These are phyloP conservation scores for Iris pallida DNA, from an alignment of 116 monocot species.

Conservation along the genomic window DNA sequence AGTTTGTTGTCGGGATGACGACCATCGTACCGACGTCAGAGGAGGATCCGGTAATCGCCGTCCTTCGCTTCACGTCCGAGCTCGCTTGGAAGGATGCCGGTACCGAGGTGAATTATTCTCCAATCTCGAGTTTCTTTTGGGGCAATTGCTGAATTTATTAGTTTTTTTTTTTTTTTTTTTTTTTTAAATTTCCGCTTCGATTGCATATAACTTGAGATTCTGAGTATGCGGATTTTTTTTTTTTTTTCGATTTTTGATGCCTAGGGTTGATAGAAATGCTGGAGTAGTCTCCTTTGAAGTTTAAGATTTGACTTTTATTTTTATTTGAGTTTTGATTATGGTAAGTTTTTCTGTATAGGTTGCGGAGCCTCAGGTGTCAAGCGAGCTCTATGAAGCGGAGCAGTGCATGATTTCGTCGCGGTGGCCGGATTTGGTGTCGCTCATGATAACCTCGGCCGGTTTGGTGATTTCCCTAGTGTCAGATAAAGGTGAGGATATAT, in stretches of 20 bases:
- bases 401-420: constrained; percentile 44
- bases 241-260: too few species aligned
- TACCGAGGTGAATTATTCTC: constrained; percentile 63
- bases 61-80: constrained; percentile 69
- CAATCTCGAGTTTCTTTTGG: too few species aligned
- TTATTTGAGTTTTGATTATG: too few species aligned
- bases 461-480: constrained; percentile 44
- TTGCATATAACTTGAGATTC: not conserved
- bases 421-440: constrained; percentile 67
- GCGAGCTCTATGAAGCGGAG: constrained; percentile 58
- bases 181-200: not conserved
- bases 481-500: constrained; percentile 90
- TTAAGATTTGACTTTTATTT: too few species aligned
- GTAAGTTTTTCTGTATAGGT: too few species aligned
- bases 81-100: constrained; percentile 80
- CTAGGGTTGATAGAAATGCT: too few species aligned
- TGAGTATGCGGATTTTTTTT: not conserved
- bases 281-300: too few species aligned
- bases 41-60: constrained; percentile 61
- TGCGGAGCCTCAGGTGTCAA: constrained; percentile 62
- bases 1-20: too few species aligned
- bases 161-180: too few species aligned
- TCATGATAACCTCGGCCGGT: constrained; percentile 74
- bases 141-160: too few species aligned
- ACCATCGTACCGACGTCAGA: constrained; percentile 57